These are phyloP conservation scores for Aspergillus niger DNA, from an alignment of 2,329 filamentous ascomycete genomes.

Conservation along the genomic window DNA sequence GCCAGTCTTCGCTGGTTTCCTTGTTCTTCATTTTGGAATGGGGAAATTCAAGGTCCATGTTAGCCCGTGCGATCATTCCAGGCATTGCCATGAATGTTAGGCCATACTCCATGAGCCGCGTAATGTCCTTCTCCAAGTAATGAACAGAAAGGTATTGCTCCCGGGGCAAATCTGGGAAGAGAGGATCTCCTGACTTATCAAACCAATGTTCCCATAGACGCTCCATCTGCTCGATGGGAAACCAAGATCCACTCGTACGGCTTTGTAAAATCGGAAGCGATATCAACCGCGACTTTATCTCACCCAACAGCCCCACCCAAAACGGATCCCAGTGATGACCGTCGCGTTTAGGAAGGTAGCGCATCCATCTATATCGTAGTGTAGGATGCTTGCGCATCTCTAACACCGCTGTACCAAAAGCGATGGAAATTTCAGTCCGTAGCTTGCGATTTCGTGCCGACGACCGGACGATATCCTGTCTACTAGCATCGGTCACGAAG, in stretches of 20 bases:
- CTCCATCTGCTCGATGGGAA: slow-evolving; percentile 3
- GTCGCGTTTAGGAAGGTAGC: slow-evolving; percentile 44
- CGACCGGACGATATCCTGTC: slow-evolving; percentile 43
- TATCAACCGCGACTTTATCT: not conserved
- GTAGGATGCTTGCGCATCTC: slow-evolving; percentile 43
- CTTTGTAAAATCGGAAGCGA: not conserved
- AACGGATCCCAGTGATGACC: slow-evolving; percentile 4
- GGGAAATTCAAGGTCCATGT: not conserved
- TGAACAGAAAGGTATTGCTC: slow-evolving; percentile 10
- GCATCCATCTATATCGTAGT: slow-evolving; percentile 50
- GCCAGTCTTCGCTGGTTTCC: slow-evolving; percentile 8
- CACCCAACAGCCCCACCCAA: slow-evolving; percentile 8
- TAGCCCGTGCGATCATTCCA: not conserved
- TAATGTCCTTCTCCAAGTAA: slow-evolving; percentile 4
- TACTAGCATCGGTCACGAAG: slow-evolving; percentile 51
- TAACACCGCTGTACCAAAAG: slow-evolving; percentile 43
- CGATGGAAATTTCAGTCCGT: slow-evolving; percentile 37
- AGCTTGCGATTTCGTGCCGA: slow-evolving; percentile 42
- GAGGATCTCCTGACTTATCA: slow-evolving; percentile 8
- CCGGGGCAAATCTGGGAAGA: slow-evolving; percentile 4
- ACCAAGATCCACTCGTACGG: not conserved
- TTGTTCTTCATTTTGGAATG: slow-evolving; percentile 4
- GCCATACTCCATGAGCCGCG: slow-evolving; percentile 1
- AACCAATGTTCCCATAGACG: not conserved
- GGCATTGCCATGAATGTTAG: slow-evolving; percentile 1